Base-by-base conservation (phyloP, 352 stramenopile species). In the Pythium aquatile region DNA sequence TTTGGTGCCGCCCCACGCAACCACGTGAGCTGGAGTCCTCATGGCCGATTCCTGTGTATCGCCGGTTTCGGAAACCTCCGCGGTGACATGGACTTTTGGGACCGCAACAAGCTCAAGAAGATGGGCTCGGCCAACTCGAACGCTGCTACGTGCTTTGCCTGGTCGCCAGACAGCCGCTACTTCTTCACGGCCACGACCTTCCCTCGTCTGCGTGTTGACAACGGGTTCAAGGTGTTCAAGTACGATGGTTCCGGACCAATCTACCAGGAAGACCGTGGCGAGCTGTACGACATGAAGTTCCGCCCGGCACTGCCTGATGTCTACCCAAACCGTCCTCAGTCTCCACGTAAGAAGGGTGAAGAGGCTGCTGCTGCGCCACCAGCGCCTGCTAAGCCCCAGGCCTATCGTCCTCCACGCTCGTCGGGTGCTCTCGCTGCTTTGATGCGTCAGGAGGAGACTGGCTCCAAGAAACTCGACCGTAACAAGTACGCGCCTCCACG, bases 181-280 rank as follows among this genome's bases (percentile, higher is more conserved):
- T 99, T 99, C 67, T 72, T 97, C 40, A 98, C 96, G 40, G 94
- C 91, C 20, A 99, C 97, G 24, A 98, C 94, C 20, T 98, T 97
- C 63, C 97, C 97, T n/a, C 88, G 97, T 47, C 97, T 99, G 82
- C 98, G 98, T 79, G 97, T 99, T 10, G 97, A 99, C 74, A 99
- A 99, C 74, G 94, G 94, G 55, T 93, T 98, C 29, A 94, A 97
- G 70, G 65, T 99, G 5, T 99, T 98, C 78, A 86, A 87, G 54
- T 99, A 99, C 77, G 96, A 99, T 74, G 97, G 97, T 46, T 77
- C 75, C 13, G 91, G 90, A 11, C 91, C 91, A 20, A 88, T 98
- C 68, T 73, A 89, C 79, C 86, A 81, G 72, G 91, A 90, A 63
- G 87, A 84, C 55, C 90, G 88, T 60, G 71, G 60, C 5, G 87